Conservation (phyloP, 345 rosid genomes). For the Bruguiera gymnorhiza region DNA sequence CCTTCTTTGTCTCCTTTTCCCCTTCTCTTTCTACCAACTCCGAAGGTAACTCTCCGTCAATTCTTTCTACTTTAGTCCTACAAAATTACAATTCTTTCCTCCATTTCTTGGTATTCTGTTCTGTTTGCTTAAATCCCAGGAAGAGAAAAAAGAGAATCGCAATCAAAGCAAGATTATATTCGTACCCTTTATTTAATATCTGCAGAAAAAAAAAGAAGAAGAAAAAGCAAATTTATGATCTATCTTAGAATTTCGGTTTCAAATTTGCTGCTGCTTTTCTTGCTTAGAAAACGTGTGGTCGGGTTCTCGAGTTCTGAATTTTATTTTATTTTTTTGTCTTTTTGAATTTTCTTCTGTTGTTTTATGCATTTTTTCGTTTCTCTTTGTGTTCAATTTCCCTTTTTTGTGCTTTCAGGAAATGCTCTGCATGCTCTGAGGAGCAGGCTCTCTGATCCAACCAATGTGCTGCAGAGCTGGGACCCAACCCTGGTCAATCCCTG, state of each 20-base stretch:
- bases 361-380: neutral
- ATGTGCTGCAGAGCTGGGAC: constrained; percentile 85
- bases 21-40: constrained; percentile 50
- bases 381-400: constrained; percentile 8
- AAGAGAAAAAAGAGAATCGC: neutral
- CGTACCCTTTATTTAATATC: neutral
- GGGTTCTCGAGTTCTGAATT: neutral
- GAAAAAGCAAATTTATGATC: neutral
- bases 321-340: neutral
- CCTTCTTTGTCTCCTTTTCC: constrained; percentile 25
- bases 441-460: constrained; percentile 62
- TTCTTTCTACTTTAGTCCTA: constrained; percentile 7
- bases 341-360: neutral
- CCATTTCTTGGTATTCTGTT: neutral
- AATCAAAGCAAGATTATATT: neutral
- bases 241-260: neutral
- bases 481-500: constrained; percentile 86
- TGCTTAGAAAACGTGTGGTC: constrained; percentile 13
- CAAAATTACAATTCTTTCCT: neutral
- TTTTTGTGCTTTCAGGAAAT: constrained; percentile 46
- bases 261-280: neutral
- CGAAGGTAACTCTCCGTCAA: constrained; percentile 42
- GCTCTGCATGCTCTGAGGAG: constrained; percentile 66
- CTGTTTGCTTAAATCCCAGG: neutral
- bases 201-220: neutral